phyloP scores from a whole-genome alignment of 176 grass and related monocot genomes.

The Elymus sibiricus region DNA sequence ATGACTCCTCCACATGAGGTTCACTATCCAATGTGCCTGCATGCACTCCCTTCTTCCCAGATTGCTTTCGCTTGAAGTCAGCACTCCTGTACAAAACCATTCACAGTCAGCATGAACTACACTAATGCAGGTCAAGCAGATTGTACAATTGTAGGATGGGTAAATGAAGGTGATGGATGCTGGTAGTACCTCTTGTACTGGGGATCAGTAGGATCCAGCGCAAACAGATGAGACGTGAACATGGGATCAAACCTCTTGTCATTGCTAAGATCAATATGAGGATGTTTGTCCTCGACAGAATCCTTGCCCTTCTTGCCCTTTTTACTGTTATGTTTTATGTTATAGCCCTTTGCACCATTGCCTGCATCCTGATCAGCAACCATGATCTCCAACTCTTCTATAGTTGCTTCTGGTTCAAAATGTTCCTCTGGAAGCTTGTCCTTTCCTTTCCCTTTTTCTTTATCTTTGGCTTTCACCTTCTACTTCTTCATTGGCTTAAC shows the following conservation, averaged over 20 bases:
- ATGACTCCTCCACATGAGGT: slow-evolving; percentile 15
- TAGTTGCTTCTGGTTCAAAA: slow-evolving; percentile 63
- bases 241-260: slow-evolving; percentile 72
- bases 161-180: neutral
- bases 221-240: slow-evolving; percentile 57
- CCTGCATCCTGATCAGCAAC: slow-evolving; percentile 58
- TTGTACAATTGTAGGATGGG: neutral
- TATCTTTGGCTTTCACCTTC: slow-evolving; percentile 40
- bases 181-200: slow-evolving; percentile 75
- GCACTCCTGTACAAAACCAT: slow-evolving; percentile 43
- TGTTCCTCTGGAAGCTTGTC: slow-evolving; percentile 30
- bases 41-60: neutral
- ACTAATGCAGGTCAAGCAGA: neutral
- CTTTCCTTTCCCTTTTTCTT: slow-evolving; percentile 42
- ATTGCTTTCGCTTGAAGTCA: slow-evolving; percentile 37
- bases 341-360: slow-evolving; percentile 63
- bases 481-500: slow-evolving; percentile 40
- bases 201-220: slow-evolving; percentile 85
- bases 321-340: slow-evolving; percentile 61
- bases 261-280: slow-evolving; percentile 57
- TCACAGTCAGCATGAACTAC: neutral
- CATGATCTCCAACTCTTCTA: slow-evolving; percentile 80
- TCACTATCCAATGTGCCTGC: neutral
- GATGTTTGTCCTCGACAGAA: slow-evolving; percentile 43
- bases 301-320: slow-evolving; percentile 81